Conservation (phyloP, 352 stramenopile genomes). For the Globisporangium irregulare region DNA sequence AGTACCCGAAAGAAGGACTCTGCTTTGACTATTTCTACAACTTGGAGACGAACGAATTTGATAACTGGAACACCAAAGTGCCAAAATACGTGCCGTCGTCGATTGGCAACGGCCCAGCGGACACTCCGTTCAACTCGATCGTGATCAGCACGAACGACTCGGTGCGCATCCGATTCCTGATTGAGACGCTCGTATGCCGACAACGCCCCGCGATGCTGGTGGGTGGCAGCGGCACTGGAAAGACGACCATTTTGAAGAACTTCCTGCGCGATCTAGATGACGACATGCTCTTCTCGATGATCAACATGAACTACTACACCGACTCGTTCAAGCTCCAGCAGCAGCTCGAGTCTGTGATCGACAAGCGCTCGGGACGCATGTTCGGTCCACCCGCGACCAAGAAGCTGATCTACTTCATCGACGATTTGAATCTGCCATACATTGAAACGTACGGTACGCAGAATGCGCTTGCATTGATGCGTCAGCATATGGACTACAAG, state of each 20-base stretch:
- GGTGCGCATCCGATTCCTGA: conserved; percentile 92
- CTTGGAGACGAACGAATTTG: conserved; percentile 88
- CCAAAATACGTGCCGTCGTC: conserved; percentile 87
- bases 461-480: conserved; percentile 93
- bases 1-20: conserved; percentile 94
- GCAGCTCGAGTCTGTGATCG: conserved; percentile 96
- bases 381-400: conserved; percentile 95
- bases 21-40: conserved; percentile 99
- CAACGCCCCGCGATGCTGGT: conserved; percentile 95
- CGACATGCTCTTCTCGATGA: conserved; percentile 94
- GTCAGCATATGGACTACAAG: conserved; percentile 95
- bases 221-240: conserved; percentile 95
- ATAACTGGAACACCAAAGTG: conserved; percentile 93
- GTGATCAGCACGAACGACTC: conserved; percentile 96
- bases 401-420: conserved; percentile 96
- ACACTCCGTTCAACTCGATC: conserved; percentile 96
- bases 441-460: conserved; percentile 97
- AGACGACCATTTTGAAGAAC: conserved; percentile 97
- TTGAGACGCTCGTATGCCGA: conserved; percentile 93
- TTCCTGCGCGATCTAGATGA: conserved; percentile 91
- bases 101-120: conserved; percentile 91
- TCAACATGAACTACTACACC: conserved; percentile 98
- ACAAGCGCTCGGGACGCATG: conserved; percentile 94
- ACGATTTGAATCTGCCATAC: conserved; percentile 96
- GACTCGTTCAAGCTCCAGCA: conserved; percentile 94